Evolutionary conservation across 2,329 filamentous ascomycete genomes (phyloP), one percentile per base, ranked within the genome.

Genomic region (Sporothrix pseudoabietina): DNA sequence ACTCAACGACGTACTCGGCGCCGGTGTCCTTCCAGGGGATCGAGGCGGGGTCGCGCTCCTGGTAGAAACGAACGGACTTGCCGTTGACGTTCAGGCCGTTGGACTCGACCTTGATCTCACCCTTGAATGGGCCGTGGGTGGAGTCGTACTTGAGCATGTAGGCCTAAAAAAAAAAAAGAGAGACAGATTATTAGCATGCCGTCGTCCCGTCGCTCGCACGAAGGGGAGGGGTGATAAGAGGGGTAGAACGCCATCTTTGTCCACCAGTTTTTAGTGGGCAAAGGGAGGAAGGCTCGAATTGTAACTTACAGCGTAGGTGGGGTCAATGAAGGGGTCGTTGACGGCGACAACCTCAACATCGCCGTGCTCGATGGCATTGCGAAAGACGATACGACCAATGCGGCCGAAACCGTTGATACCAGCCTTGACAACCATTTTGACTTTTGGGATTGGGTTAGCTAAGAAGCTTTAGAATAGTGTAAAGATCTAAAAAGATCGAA

Each of bases 71-170:
- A 88, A 98, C 88, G 81, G 87, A 92, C 91, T 97, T 97, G 90
- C 93, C 94, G 85, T 98, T 95, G 88, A 98, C 91, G 79, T 91
- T 84, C 79, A 99, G 90, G 83, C 92, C 88, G 80, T 88, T 90
- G 79, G 84, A 84, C 75, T 90, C 87, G 82, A 92, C 87, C 84
- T 90, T 85, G 84, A 98, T 90, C 75, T 92, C 91, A 80, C 95
- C 95, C 89, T 98, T 97, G 92, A 98, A 99, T 83, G 89, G 83
- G 80, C 96, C 96, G 90, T 99, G 96, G 84, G 93, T 94, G 80
- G 93, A 94, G 89, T 99, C 96, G 85, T 98, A 98, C 89, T 97
- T 97, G 87, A 99, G 92, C 96, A 98, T 98, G 91, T 98, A 98
- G 83, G 92, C 93, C 94, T 97, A 77, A 35, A 74, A 49, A 52